Base-by-base conservation (phyloP, 139 green algal genomes). In the Auxenochlorella pyrenoidosa region DNA sequence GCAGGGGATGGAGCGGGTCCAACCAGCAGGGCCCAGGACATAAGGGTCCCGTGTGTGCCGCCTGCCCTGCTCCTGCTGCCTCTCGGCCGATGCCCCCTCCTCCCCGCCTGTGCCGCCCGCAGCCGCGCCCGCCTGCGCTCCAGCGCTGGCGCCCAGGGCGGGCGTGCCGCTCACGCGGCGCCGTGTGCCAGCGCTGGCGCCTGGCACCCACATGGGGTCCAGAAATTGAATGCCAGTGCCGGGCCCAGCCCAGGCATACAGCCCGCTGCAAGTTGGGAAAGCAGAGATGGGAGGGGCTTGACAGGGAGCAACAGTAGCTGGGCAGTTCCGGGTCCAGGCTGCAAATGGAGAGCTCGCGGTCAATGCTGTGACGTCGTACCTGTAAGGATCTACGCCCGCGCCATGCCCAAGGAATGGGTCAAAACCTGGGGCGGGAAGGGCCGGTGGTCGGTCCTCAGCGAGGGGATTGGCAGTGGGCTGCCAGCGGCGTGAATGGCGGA, bases 1-100 rank as follows among this genome's bases (percentile, higher is more conserved):
- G 44, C 43, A 54, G 32, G 86, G 86, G 19, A 90, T 90, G 75
- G 21, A 60, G 8, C 86, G 24, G 15, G 81, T 87, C 75, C 73
- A 88, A 32, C 84, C 84, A 8, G 72, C 72, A 15, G 40, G 72
- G 21, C 78, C 63, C 51, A 83, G 51, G 3, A 83, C 54, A 6
- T 83, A 71, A 6, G 78, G 78, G 10, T 83, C 78, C 6, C 34
- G 54, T 0, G 51, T 83, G 54, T 16, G 78, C 51, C 54, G 78
- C 0, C 30, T 30, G 43, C 44, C 30, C 12, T 26, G 54, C 15
- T 28, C 79, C 38, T 16, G 30, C 76, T n/a, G 4, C 32, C 47
- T 18, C 22, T 28, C 76, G 8, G 34, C 47, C 13, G 6, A n/a
- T 3, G 30, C 51, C 0, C 10, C 6, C n/a, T 6, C 76, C 3